Evolutionary conservation across 2,329 filamentous ascomycete species (phyloP).

Genomic region (Hymenoscyphus occultus): DNA sequence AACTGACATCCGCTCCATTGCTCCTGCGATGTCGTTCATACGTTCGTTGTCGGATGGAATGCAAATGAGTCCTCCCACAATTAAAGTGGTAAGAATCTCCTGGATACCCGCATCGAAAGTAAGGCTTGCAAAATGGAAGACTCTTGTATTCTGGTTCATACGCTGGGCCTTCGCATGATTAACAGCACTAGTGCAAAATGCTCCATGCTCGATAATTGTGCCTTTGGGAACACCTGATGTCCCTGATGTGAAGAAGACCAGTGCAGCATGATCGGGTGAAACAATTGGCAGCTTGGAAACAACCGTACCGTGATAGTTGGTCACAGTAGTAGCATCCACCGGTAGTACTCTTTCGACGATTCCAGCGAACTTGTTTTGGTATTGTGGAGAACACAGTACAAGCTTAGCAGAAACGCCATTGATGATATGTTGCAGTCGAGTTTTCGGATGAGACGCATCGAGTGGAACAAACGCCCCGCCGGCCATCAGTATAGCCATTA

Average conservation of each 20-base stretch:
- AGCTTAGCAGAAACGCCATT: slow-evolving; percentile 8
- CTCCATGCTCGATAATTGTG: slow-evolving; percentile 20
- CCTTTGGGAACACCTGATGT: slow-evolving; percentile 31
- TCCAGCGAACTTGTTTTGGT: slow-evolving; percentile 5
- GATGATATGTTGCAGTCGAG: slow-evolving; percentile 21
- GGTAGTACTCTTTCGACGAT: slow-evolving; percentile 7
- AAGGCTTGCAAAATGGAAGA: slow-evolving; percentile 26
- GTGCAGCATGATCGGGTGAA: slow-evolving; percentile 35
- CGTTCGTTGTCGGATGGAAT: slow-evolving; percentile 24
- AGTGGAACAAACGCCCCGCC: slow-evolving; percentile 33
- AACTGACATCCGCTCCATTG: slow-evolving; percentile 21
- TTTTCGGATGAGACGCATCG: slow-evolving; percentile 32
- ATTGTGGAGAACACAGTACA: slow-evolving; percentile 16
- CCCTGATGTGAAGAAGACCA: slow-evolving; percentile 26
- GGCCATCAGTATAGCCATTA: slow-evolving; percentile 28
- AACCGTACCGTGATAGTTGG: neutral
- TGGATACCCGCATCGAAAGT: slow-evolving; percentile 24
- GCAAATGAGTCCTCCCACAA: slow-evolving; percentile 25
- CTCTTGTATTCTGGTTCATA: slow-evolving; percentile 11
- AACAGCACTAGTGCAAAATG: slow-evolving; percentile 14
- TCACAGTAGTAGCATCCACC: neutral
- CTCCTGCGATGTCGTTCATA: slow-evolving; percentile 22
- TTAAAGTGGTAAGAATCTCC: slow-evolving; percentile 24
- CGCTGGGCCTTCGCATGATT: slow-evolving; percentile 11
- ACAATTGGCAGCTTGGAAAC: neutral